A percentile compares a stretch with the other conserved stretches of the same genome.
Evolutionary conservation across 2,329 filamentous ascomycete species (phyloP).

Genomic region (Cadophora sp.): DNA sequence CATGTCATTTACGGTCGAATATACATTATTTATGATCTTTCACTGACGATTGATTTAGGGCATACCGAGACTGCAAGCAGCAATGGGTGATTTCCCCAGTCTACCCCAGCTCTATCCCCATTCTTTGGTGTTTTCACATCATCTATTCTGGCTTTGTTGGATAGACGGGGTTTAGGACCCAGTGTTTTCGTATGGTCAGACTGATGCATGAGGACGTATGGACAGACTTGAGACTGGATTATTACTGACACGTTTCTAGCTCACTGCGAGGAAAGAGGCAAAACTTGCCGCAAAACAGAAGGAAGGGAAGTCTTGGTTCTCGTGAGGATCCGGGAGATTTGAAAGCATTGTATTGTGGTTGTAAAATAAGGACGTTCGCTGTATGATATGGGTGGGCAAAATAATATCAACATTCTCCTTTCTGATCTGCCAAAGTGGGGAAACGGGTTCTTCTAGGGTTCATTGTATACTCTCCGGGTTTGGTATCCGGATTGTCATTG

Average conservation of each 20-base stretch:
- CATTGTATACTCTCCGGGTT: too few relatives aligned
- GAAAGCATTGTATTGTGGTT: not conserved
- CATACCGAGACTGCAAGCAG: slow-evolving; percentile 94
- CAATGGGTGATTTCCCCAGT: slow-evolving; percentile 73
- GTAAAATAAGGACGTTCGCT: not conserved
- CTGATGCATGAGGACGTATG: not conserved
- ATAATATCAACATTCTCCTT: not conserved
- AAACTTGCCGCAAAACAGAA: slow-evolving; percentile 45
- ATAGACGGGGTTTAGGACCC: not conserved
- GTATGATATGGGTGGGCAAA: slow-evolving; percentile 1
- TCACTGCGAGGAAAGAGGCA: slow-evolving; percentile 53
- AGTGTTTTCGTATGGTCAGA: not conserved
- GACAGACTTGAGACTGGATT: not conserved
- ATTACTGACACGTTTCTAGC: slow-evolving; percentile 43
- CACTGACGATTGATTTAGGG: slow-evolving; percentile 58
- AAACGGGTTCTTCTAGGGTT: not conserved
- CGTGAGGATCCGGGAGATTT: slow-evolving; percentile 21
- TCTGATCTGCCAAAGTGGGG: not conserved
- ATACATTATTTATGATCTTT: too few relatives aligned
- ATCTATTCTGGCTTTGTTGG: not conserved
- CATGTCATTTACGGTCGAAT: not conserved
- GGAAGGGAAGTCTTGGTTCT: slow-evolving; percentile 42
- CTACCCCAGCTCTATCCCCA: not conserved
- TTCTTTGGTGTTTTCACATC: not conserved
- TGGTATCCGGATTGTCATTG: too few relatives aligned